Conservation (phyloP, 305 asterid species). For the Plantago lanceolata region DNA sequence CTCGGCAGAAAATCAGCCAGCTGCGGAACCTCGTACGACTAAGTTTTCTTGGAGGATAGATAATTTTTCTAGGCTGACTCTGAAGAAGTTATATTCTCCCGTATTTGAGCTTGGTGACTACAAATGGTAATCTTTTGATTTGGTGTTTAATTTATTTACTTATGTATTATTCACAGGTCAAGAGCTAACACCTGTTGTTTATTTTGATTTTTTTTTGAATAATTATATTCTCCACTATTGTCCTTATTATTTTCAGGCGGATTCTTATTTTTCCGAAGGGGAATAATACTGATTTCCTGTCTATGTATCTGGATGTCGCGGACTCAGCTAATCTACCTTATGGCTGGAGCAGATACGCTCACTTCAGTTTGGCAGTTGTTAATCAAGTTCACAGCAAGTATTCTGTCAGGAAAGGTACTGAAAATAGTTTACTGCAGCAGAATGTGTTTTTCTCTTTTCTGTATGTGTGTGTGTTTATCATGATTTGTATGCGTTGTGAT, state of each 20-base stretch:
- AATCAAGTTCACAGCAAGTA: conserved; percentile 63
- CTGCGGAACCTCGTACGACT: conserved; percentile 37
- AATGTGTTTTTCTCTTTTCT: neutral
- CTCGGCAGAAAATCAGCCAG: conserved; percentile 32
- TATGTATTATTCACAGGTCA: neutral
- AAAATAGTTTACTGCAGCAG: neutral
- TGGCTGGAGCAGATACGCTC: conserved; percentile 93
- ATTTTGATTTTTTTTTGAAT: neutral
- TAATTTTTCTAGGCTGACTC: conserved; percentile 30
- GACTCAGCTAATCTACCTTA: conserved; percentile 70
- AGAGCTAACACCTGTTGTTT: neutral
- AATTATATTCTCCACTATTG: neutral
- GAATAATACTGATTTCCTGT: conserved; percentile 71
- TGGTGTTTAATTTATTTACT: neutral
- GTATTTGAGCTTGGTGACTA: conserved; percentile 36
- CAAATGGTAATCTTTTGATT: conserved; percentile 32
- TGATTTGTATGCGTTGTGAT: neutral
- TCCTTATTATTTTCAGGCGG: conserved; percentile 50
- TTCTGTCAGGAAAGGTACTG: conserved; percentile 64
- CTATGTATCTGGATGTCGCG: conserved; percentile 85
- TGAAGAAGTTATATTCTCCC: conserved; percentile 43
- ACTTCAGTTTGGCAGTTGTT: conserved; percentile 80
- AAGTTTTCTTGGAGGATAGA: conserved; percentile 47
- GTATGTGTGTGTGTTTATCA: neutral
- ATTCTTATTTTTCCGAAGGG: conserved; percentile 88